Conservation (phyloP, 352 stramenopile genomes). For the Pythium sp. region DNA sequence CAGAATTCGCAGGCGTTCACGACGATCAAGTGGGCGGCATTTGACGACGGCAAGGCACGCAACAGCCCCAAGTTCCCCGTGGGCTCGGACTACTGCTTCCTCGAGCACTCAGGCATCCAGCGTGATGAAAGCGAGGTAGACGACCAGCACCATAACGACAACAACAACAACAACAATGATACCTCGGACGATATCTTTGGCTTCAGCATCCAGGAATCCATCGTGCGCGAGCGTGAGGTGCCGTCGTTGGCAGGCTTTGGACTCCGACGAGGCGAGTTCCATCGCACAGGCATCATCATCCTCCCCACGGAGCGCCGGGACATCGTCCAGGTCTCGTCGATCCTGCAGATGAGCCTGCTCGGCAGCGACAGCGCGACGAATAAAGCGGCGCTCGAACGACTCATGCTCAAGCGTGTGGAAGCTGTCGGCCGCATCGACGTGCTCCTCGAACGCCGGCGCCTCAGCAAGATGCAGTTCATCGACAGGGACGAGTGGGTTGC, state of each 20-base stretch:
- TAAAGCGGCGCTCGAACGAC: constrained; percentile 40
- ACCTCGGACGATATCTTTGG: constrained; percentile 33
- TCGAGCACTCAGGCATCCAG: constrained; percentile 67
- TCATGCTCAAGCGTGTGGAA: constrained; percentile 47
- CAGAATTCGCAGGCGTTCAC: constrained; percentile 53
- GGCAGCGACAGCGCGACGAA: constrained; percentile 20
- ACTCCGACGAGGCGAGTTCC: constrained; percentile 48
- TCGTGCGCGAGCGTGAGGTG: constrained; percentile 58
- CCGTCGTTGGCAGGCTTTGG: constrained; percentile 54
- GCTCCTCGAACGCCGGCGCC: constrained; percentile 52
- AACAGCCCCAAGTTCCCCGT: constrained; percentile 27
- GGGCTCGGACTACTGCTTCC: constrained; percentile 74
- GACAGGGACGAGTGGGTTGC: constrained; percentile 51
- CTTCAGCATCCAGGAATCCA: constrained; percentile 70
- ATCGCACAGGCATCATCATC: constrained; percentile 63
- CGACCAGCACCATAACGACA: neutral
- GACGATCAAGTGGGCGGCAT: constrained; percentile 77
- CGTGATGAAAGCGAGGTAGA: constrained; percentile 13
- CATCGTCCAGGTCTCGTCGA: constrained; percentile 61
- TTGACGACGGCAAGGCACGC: constrained; percentile 37
- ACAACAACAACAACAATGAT: neutral
- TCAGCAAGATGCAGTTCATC: constrained; percentile 58
- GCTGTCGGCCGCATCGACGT: constrained; percentile 45
- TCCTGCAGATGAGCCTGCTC: constrained; percentile 53
- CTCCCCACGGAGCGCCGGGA: constrained; percentile 53